Conservation (phyloP, 2,329 filamentous ascomycete species). For the Bimuria novae-zelandiae region DNA sequence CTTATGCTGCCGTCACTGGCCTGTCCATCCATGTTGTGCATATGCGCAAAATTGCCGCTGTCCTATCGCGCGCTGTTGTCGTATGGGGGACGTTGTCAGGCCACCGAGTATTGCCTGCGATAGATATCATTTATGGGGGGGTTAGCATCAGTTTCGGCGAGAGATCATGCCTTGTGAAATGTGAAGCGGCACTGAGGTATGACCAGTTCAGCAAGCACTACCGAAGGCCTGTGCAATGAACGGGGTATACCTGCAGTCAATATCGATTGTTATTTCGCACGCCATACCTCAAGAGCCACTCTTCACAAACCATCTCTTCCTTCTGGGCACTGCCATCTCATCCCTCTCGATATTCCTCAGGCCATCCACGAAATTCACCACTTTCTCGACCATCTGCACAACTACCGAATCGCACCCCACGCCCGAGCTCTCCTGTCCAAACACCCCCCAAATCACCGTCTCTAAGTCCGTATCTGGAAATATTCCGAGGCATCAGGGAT, state of each 20-base stretch:
- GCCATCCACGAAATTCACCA: too few relatives aligned
- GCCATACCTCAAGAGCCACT: too few relatives aligned
- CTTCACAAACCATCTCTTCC: too few relatives aligned
- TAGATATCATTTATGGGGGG: slow-evolving; percentile 1
- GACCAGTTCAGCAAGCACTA: not conserved
- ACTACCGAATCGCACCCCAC: not conserved
- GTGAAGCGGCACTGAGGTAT: not conserved
- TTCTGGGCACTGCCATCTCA: too few relatives aligned
- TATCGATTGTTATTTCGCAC: too few relatives aligned
- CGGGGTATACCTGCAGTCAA: not conserved
- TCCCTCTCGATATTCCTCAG: too few relatives aligned
- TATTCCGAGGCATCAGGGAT: slow-evolving; percentile 8
- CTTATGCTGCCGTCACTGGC: not conserved
- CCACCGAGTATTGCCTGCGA: not conserved
- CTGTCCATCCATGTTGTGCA: not conserved
- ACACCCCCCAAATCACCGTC: not conserved
- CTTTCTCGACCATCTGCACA: too few relatives aligned
- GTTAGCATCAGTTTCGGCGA: not conserved
- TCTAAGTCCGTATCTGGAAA: slow-evolving; percentile 1
- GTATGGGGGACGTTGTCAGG: not conserved
- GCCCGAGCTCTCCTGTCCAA: not conserved
- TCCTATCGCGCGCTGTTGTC: not conserved
- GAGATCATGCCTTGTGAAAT: slow-evolving; percentile 3
- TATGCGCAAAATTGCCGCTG: not conserved
- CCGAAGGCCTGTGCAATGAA: not conserved